These are phyloP conservation scores for Russula earlei DNA, from an alignment of 768 basidiomycete species.

Conservation along the genomic window DNA sequence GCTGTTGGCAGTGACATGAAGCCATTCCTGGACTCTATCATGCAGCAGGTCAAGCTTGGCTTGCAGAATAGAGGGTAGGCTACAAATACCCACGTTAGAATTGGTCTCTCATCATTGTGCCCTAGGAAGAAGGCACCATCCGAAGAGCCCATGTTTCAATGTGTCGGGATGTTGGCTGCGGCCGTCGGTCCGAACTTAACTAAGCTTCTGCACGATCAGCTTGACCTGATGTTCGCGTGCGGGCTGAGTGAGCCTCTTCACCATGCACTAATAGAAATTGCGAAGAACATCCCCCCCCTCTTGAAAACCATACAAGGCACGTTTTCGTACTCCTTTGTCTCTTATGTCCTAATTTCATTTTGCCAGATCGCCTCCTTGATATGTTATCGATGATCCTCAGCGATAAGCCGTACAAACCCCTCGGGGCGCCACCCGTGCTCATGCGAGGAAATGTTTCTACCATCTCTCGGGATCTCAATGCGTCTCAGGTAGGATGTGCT, in stretches of 20 bases:
- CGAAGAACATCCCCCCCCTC: conserved; percentile 80
- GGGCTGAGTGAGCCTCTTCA: conserved; percentile 85
- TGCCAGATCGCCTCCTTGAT: conserved; percentile 82
- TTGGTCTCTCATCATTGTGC: conserved; percentile 1
- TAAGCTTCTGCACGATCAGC: conserved; percentile 89
- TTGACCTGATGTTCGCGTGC: conserved; percentile 93
- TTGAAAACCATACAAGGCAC: conserved; percentile 86
- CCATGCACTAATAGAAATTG: conserved; percentile 76
- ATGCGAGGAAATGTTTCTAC: conserved; percentile 42
- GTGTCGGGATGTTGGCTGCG: conserved; percentile 89
- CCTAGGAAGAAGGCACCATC: conserved; percentile 85
- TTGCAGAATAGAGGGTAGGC: conserved; percentile 76
- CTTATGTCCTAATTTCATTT: not conserved
- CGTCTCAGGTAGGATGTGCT: conserved; percentile 34
- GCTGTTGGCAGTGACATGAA: conserved; percentile 94
- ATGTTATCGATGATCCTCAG: conserved; percentile 71
- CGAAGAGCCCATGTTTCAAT: conserved; percentile 95
- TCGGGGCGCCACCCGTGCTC: conserved; percentile 71
- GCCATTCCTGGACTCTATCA: conserved; percentile 85
- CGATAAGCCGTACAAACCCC: conserved; percentile 77
- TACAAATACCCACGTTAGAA: not conserved
- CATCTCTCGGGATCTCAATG: conserved; percentile 42
- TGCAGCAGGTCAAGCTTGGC: conserved; percentile 83
- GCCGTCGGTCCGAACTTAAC: conserved; percentile 96
- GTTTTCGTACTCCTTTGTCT: conserved; percentile 2